Evolutionary conservation across 208 protist species (phyloP), one percentile per base, ranked within the genome.

Genomic region (Leishmania arabica): DNA sequence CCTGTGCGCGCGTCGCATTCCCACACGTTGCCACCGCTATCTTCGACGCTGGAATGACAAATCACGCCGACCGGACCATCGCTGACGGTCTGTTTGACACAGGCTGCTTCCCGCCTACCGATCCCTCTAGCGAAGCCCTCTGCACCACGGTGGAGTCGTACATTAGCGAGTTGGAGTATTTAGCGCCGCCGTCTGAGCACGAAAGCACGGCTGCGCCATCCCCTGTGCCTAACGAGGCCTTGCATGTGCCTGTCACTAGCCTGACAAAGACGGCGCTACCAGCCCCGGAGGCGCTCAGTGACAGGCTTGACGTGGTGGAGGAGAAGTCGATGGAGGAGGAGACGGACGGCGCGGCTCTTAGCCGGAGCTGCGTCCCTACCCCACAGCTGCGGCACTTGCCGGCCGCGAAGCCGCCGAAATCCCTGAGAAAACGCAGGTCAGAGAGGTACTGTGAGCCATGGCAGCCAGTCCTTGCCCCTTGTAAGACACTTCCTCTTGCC

Each of bases 391-490:
- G 66, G 53, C 13, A 34, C 19, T 45, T 34, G 47, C 45, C 21
- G 66, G 34, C n/a, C 2, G 21, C 34, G 8, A 31, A 54, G 5
- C 45, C 60, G n/a, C 47, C 60, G 8, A 69, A 73, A 60, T 31
- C n/a, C 4, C 31, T 3, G 5, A 40, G 53, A 40, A 74, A 66
- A 34, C 47, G 56, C 40, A 54, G 76, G 3, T 80, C 84, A 45
- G 49, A 75, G n/a, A 62, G 77, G 2, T 87, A 87, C 75, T 77
- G 64, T 53, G 84, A 87, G 64, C 84, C 84, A 19, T 87, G 84
- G 79, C 84, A 87, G 70, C 84, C 84, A 4, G 73, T 87, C 31
- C 62, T 78, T 21, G 79, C 70, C 24, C 27, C 78, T 27, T n/a
- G 9, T 11, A 47, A 68, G 54, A 1, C 24, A 37, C 4, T 56